Conservation (phyloP, 768 basidiomycete species). For the Tylopilus cervinicoccineus region DNA sequence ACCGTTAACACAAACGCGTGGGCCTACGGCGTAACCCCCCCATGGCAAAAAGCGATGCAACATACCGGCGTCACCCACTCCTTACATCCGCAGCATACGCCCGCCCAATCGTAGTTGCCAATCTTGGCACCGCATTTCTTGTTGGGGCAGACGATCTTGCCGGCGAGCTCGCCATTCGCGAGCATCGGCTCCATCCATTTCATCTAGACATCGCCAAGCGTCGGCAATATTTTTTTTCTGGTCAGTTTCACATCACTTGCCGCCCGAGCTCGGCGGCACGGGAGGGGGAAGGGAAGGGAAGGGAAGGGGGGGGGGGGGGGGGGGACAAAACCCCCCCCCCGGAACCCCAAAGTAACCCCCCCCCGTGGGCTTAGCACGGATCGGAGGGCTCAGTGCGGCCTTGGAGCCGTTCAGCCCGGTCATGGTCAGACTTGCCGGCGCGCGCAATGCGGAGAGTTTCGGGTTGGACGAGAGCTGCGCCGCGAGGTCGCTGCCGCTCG, state of each 20-base stretch:
- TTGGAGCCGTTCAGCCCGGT: conserved; percentile 20
- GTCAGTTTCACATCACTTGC: background rate
- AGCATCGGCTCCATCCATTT: conserved; percentile 94
- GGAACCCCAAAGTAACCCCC: conserved; percentile 98
- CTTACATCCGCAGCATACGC: conserved; percentile 85
- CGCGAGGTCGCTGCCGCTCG: conserved; percentile 33
- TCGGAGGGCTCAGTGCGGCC: conserved; percentile 48
- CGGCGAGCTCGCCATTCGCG: conserved; percentile 68
- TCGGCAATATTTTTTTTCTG: no score
- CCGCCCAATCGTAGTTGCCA: conserved; percentile 97
- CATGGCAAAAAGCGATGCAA: no score
- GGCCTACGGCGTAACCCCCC: no score
- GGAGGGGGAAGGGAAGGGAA: no score
- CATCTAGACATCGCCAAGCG: conserved; percentile 51
- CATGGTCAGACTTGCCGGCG: conserved; percentile 23
- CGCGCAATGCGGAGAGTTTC: conserved; percentile 46
- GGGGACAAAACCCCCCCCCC: conserved; percentile 34
- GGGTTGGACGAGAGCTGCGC: conserved; percentile 44
- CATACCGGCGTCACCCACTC: conserved; percentile 87
- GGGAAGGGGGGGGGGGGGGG: background rate
- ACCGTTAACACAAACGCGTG: background rate
- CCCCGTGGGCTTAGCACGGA: conserved; percentile 76
- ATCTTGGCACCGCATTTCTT: conserved; percentile 87
- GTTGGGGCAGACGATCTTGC: conserved; percentile 92
- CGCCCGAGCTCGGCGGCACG: background rate